Evolutionary conservation across 208 protist species (phyloP), one percentile per base, ranked within the genome.

Genomic region (Leishmania arabica): DNA sequence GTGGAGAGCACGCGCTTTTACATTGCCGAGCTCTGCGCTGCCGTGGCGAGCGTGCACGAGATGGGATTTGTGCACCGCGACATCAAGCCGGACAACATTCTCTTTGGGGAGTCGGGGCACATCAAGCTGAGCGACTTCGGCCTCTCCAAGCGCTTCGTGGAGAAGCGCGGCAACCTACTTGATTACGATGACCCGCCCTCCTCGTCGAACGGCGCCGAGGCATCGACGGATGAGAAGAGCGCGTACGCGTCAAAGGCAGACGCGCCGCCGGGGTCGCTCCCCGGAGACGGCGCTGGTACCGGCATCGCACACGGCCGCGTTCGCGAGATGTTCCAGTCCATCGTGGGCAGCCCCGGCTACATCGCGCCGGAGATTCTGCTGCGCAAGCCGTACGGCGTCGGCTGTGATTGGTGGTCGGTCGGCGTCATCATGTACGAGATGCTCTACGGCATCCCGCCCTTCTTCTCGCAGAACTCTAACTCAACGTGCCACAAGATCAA

Each of bases 1-100:
- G 86, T 96, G 34, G 89, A 92, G 49, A 93, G 87, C 75, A 95
- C 95, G 17, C 90, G 93, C 42, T 98, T 98, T 84, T 99, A 98
- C 86, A 96, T 98, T 83, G 95, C 95, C 0, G 97, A 99, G 88
- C 85, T 99, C 49, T 97, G 93, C 64, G 88, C 89, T 21, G 97
- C 97, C 0, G 95, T 99, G 69, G 89, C 93, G 5, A 97, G 93
- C 78, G 93, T 99, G 60, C 97, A 99, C 77, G 84, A 80, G n/a
- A 98, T 98, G 95, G 88, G 90, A 64, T 97, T 97, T 88, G 95
- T 96, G 1, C 95, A 98, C 78, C 94, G 98, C 66, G 99, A 99
- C 88, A 98, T 99, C 87, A 99, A 99, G 78, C 99, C 99, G 0
- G 99, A 99, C 84, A 99, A 99, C 86, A 93, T 99, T 49, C 95